These are phyloP conservation scores for Boletus rex-veris DNA, from an alignment of 768 basidiomycete genomes.

Conservation along the genomic window DNA sequence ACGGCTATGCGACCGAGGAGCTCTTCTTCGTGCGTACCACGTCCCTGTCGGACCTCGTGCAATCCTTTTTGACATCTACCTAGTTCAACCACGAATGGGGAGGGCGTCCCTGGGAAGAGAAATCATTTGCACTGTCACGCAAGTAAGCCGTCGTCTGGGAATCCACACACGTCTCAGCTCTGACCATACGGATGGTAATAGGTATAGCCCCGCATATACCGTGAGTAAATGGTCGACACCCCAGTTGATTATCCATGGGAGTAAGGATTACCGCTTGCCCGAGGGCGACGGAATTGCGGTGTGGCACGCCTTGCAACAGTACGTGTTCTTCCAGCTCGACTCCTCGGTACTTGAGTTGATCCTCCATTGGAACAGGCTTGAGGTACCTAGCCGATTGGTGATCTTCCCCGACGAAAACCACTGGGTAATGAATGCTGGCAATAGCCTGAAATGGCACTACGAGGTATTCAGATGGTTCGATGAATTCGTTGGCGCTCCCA, in stretches of 20 bases:
- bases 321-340: constrained; percentile 28
- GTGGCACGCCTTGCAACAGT: constrained; percentile 86
- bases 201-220: constrained; percentile 77
- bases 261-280: constrained; percentile 84
- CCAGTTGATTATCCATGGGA: constrained; percentile 79
- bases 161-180: neutral
- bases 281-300: constrained; percentile 81
- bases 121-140: constrained; percentile 49
- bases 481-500: constrained; percentile 48
- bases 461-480: constrained; percentile 94
- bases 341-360: neutral
- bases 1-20: constrained; percentile 89
- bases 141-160: constrained; percentile 40
- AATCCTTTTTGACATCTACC: neutral
- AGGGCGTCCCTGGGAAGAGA: constrained; percentile 72
- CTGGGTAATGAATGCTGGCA: constrained; percentile 82
- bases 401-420: constrained; percentile 92
- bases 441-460: constrained; percentile 91
- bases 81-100: constrained; percentile 89
- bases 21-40: constrained; percentile 72
- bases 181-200: constrained; percentile 30
- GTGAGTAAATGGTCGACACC: constrained; percentile 86
- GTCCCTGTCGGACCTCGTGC: neutral
- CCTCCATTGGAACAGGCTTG: constrained; percentile 42
- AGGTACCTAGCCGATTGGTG: constrained; percentile 70